Evolutionary conservation across 2,329 filamentous ascomycete genomes (phyloP).

Genomic region (Aspergillus sp.): DNA sequence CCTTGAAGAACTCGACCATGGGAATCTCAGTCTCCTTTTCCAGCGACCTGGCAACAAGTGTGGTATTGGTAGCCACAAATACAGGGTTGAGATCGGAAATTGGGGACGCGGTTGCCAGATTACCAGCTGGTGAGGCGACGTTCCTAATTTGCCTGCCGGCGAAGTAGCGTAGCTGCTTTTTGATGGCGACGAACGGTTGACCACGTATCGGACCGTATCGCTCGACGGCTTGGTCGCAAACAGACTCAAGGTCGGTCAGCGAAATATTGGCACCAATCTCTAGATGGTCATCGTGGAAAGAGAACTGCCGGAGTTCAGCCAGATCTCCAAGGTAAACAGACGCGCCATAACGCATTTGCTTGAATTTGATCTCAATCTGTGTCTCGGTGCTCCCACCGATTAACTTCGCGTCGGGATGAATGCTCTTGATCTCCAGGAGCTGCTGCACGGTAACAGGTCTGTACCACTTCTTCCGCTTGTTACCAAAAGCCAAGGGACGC

Average conservation of each 20-base stretch:
- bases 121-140: slow-evolving; percentile 95
- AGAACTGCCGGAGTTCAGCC: slow-evolving; percentile 80
- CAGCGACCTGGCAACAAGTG: slow-evolving; percentile 78
- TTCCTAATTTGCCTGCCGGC: slow-evolving; percentile 95
- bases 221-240: slow-evolving; percentile 77
- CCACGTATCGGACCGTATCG: slow-evolving; percentile 73
- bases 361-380: slow-evolving; percentile 98
- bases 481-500: slow-evolving; percentile 83
- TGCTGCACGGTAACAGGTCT: slow-evolving; percentile 85
- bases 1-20: slow-evolving; percentile 90
- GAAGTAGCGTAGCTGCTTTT: slow-evolving; percentile 94
- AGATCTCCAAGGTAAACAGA: slow-evolving; percentile 96
- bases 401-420: slow-evolving; percentile 84
- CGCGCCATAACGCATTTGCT: slow-evolving; percentile 84
- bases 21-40: slow-evolving; percentile 79
- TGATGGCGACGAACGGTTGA: slow-evolving; percentile 86
- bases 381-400: slow-evolving; percentile 97
- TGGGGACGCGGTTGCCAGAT: slow-evolving; percentile 89
- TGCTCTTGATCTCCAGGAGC: slow-evolving; percentile 86
- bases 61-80: slow-evolving; percentile 82
- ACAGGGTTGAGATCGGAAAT: slow-evolving; percentile 97
- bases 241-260: slow-evolving; percentile 85
- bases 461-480: slow-evolving; percentile 94
- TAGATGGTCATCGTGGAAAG: slow-evolving; percentile 77
- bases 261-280: slow-evolving; percentile 93